Evolutionary conservation across 306 rosid genomes (phyloP), one percentile per base, ranked within the genome.

Genomic region (Herpetospermum pedunculosum): DNA sequence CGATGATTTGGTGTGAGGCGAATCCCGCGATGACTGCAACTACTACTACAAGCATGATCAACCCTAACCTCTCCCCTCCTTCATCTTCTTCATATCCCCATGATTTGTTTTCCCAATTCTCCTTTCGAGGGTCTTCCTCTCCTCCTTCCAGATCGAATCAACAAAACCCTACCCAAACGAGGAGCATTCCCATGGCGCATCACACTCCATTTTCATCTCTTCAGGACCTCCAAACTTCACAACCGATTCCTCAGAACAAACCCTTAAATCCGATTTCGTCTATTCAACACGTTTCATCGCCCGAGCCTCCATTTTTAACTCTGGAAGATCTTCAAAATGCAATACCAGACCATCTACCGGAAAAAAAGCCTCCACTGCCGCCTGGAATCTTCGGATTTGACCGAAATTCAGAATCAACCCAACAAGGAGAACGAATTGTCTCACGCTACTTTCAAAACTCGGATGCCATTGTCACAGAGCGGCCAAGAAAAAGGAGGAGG

Each of bases 261-360:
- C 0, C 67, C 67, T 7, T 3, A 15, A 26, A 26, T 57, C 19
- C 64, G 18, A 57, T 57, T 26, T 57, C 8, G 29, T n/a, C n/a
- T n/a, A n/a, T n/a, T n/a, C n/a, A n/a, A 9, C 41, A 8, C 41
- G 6, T 37, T 9, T 40, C 8, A 38, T 6, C 8, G 26, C 28
- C 16, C 44, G 69, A 62, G 44, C 25, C 69, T 30, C 69, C 69
- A 8, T n/a, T 63, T n/a, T 34, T 63, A n/a, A n/a, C 70, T 19
- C 70, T 63, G n/a, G 70, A 63, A 18, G 70, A 63, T 63, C 48
- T 63, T 40, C 70, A 37, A 10, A 63, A 63, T 9, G 48, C 30
- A 9, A n/a, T n/a, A 34, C 3, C 18, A 8, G 1, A 9, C 46
- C 43, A 1, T 37, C 48, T 8, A 37, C 7, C 70, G 16, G 16